Evolutionary conservation across 306 rosid genomes (phyloP), one percentile per base, ranked within the genome.

Genomic region (Prunus armeniaca): DNA sequence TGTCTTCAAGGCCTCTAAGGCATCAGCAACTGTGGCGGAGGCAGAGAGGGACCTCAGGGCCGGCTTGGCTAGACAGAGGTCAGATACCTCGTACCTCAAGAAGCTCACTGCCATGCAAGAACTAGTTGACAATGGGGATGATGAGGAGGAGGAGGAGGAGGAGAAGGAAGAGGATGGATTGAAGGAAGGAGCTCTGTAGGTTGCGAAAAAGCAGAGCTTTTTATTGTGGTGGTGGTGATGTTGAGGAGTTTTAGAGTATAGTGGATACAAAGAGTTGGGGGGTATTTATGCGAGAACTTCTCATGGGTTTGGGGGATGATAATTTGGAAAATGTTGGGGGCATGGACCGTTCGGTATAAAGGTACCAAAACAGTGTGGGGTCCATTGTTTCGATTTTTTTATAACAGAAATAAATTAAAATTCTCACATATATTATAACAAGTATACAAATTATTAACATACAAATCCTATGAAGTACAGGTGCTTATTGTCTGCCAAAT

Each of bases 41-140:
- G 76, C 52, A 17, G 88, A 69, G 7, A 95, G 87, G 22, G 89
- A 83, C 91, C 84, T 92, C 88, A 95, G 76, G 71, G 99, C 88
- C 55, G 97, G 99, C 89, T 95, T 95, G 78, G 96, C 99, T 20
- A 95, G 98, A 78, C 96, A 92, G 88, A 95, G 99, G 82, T 95
- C 99, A 25, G 98, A 95, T 77, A 96, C 85, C 83, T 90, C 97
- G 78, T 83, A 85, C 28, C 87, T 66, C 78, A 89, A 83, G 77
- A 89, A 88, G 84, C 83, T 92, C 87, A 92, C 96, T 91, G 92
- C 99, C 99, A 96, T 96, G 74, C 99, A 96, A 89, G 7, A 51
- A 38, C 30, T 4, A 32, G 19, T 34, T 27, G 51, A 75, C 51
- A 5, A 50, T 46, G 65, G 5, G 12, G 46, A 3, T 28, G 62